Evolutionary conservation across 139 green algal genomes (phyloP), one percentile per base, ranked within the genome.

Genomic region (Pedinophyceae sp.): DNA sequence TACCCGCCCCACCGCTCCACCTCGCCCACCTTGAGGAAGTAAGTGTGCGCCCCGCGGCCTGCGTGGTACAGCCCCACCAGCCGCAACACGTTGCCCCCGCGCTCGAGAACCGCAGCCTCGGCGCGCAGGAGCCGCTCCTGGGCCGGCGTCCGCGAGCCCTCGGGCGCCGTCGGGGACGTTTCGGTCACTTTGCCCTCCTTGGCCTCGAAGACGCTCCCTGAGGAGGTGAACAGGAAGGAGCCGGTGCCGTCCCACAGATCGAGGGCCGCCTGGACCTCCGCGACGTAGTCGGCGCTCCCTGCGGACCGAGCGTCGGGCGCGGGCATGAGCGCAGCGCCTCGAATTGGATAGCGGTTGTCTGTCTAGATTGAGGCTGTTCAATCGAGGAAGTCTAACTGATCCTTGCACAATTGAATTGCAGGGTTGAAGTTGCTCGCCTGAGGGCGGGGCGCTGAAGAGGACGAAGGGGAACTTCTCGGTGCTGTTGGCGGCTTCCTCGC

Each of bases 201-300:
- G 28, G 72, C 73, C 0, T 65, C 54, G 48, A 84, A 94, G 27
- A 97, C 71, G 0, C 58, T 74, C 30, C 80, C 88, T 54, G 66
- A 87, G 55, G 68, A 85, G 7, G 90, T 97, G 79, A 94, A 97
- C 1, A 95, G 61, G 38, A 98, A 83, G 5, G 52, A 64, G 41
- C 88, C 85, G 2, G 28, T 77, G 46, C 77, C 78, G 53, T 92
- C 80, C 89, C 89, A 97, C 20, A 70, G 65, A 24, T 62, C 24
- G 20, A 80, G 48, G 3, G 89, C 87, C 2, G 67, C 57, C 18
- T 48, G 40, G 2, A 85, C 67, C 65, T 76, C 63, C 62, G 54
- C 3, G 6, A 50, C 41, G 26, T 96, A 97, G 69, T 98, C 83
- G 2, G 74, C 61, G 26, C 72, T 86, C n/a, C n/a, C n/a, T n/a